These are phyloP conservation scores for Astragalus membranaceus DNA, from an alignment of 306 rosid genomes.

Conservation along the genomic window DNA sequence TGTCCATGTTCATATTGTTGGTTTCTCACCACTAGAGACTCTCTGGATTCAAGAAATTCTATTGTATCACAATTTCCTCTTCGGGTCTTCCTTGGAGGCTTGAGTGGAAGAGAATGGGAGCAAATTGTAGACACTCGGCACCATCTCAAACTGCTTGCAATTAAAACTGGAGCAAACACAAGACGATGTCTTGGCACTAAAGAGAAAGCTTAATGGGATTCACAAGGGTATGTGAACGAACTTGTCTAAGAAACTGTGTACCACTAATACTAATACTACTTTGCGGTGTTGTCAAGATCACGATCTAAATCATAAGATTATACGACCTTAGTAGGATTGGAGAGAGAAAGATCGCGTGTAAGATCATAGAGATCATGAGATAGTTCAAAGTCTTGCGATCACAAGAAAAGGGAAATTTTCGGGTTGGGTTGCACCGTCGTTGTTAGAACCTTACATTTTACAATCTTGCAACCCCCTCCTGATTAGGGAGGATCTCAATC, in stretches of 20 bases:
- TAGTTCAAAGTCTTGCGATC: too few relatives aligned
- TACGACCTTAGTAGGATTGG: too few relatives aligned
- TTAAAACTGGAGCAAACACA: conserved; percentile 74
- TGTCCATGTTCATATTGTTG: conserved; percentile 75
- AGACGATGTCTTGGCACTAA: conserved; percentile 50
- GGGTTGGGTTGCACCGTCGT: too few relatives aligned
- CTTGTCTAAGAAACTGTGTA: conserved; percentile 57
- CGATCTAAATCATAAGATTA: too few relatives aligned
- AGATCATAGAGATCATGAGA: too few relatives aligned
- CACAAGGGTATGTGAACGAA: conserved; percentile 54
- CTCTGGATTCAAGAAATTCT: conserved; percentile 63
- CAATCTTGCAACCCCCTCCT: too few relatives aligned
- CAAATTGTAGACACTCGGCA: conserved; percentile 73
- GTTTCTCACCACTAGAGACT: conserved; percentile 82
- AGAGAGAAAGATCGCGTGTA: too few relatives aligned
- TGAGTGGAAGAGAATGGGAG: conserved; percentile 90
- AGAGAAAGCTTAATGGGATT: conserved; percentile 51
- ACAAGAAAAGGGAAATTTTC: too few relatives aligned
- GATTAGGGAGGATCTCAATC: too few relatives aligned
- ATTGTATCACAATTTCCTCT: conserved; percentile 28
- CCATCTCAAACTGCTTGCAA: conserved; percentile 71
- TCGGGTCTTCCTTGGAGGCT: conserved; percentile 73
- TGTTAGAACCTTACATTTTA: too few relatives aligned
- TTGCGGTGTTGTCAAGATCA: too few relatives aligned
- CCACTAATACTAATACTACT: not conserved